Base-by-base conservation (phyloP, 78 protist species). In the Parvularia atlantis region DNA sequence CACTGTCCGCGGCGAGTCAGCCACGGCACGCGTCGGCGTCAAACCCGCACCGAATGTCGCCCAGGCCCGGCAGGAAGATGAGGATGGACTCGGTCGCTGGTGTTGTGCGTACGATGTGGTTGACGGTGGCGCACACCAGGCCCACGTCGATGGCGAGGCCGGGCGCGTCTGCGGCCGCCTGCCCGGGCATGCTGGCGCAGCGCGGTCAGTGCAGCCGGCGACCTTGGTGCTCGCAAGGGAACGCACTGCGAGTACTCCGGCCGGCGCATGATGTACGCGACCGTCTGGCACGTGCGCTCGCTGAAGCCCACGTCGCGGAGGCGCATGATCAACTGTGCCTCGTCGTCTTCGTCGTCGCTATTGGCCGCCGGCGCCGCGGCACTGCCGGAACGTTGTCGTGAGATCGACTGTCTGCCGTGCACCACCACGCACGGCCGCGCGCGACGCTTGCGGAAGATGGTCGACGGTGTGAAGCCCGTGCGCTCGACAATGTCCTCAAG, bases 11-110 rank as follows among this genome's bases (percentile, higher is more conserved):
- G n/a, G n/a, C n/a, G n/a, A n/a, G n/a, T n/a, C n/a, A n/a, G 60
- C 60, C 13, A 1, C n/a, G 11, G 60, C 60, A 14, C 28, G 14
- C 24, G 52, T 39, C 3, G 31, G 50, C 50, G 11, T 39, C 19
- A 20, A 14, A 6, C 31, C 40, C 1, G 10, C 30, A 26, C 28
- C 26, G 1, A 31, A 87, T 87, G 58, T 80, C 84, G 1, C 4
- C 58, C 66, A 73, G 44, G 33, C 92, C 92, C 1, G 87, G 87
- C 35, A 82, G 62, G 53, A 87, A 87, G 26, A 82, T 44, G 37
- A 87, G 77, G 22, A 87, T 66, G 0, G 80, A 81, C 28, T 10
- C 17, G n/a, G 35, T 62, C 62, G 24, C 36, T 7, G 52, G 28
- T 14, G 2, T 2, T 0, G 1, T 37, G 26, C 28, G 57, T n/a